Evolutionary conservation across 1,139 yeast genomes (phyloP).

Genomic region (Suzukiozyma palmioleophila): DNA sequence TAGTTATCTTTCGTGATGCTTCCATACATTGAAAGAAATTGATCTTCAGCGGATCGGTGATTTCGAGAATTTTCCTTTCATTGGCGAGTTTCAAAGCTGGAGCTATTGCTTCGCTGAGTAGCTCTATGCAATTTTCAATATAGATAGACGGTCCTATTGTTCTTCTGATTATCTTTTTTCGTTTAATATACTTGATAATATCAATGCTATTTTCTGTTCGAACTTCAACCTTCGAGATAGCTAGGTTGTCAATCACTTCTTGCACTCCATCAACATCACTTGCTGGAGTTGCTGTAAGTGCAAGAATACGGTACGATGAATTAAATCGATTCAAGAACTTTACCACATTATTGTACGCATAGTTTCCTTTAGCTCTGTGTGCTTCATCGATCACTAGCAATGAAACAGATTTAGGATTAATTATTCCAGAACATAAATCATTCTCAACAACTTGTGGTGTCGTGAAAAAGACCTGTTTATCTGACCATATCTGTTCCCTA

Average conservation of each 20-base stretch:
- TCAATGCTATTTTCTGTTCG: slow-evolving; percentile 84
- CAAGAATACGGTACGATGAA: slow-evolving; percentile 67
- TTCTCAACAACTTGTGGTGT: slow-evolving; percentile 97
- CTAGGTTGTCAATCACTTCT: slow-evolving; percentile 67
- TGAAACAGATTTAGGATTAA: slow-evolving; percentile 71
- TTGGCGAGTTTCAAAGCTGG: slow-evolving; percentile 67
- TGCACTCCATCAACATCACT: slow-evolving; percentile 86
- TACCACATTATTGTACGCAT: slow-evolving; percentile 82
- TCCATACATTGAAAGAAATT: slow-evolving; percentile 73
- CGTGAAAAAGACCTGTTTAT: slow-evolving; percentile 79
- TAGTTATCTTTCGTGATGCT: slow-evolving; percentile 53
- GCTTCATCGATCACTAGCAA: slow-evolving; percentile 93
- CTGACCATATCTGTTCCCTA: slow-evolving; percentile 70
- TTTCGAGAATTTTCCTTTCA: slow-evolving; percentile 56
- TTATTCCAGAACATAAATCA: slow-evolving; percentile 69
- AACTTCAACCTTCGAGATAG: slow-evolving; percentile 74
- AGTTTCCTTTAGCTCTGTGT: slow-evolving; percentile 86
- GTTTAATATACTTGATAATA: slow-evolving; percentile 72
- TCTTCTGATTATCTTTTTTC: slow-evolving; percentile 58
- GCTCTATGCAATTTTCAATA: slow-evolving; percentile 47
- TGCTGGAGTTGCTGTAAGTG: slow-evolving; percentile 95
- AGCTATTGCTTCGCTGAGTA: slow-evolving; percentile 46
- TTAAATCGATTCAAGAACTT: slow-evolving; percentile 60
- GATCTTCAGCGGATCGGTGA: slow-evolving; percentile 60
- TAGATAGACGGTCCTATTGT: slow-evolving; percentile 51